phyloP scores from a whole-genome alignment of 108 stramenopile species.

The Chaetoceros tenuissimus region DNA sequence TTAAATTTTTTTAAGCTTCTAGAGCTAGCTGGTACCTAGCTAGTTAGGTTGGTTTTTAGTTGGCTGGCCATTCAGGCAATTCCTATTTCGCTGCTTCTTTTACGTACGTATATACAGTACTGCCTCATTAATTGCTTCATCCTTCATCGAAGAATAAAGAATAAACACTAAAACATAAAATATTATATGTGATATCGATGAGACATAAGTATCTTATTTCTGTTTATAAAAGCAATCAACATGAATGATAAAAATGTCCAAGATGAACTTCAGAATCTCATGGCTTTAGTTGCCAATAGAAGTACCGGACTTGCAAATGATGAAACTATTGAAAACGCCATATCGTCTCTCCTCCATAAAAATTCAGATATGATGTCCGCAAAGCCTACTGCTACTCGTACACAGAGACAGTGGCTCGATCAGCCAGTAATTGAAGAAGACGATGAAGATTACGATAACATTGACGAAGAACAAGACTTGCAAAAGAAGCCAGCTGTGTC shows the following conservation, averaged over 20 bases:
- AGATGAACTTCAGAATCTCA: neutral
- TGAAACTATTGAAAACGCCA: neutral
- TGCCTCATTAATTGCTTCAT: too few species aligned
- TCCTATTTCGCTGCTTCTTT: too few species aligned
- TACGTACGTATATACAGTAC: too few species aligned
- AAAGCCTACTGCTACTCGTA: neutral
- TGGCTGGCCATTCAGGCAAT: too few species aligned
- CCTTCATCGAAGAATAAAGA: too few species aligned
- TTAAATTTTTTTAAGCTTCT: too few species aligned
- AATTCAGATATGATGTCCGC: neutral
- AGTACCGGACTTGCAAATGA: neutral
- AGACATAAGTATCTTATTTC: too few species aligned
- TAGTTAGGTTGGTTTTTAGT: too few species aligned
- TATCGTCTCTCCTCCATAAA: neutral
- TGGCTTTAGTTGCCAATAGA: neutral
- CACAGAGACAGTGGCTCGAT: too few species aligned
- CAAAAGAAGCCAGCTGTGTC: neutral
- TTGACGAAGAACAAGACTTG: constrained; percentile 9
- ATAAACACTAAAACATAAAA: too few species aligned
- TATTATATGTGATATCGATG: too few species aligned
- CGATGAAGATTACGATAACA: constrained; percentile 27
- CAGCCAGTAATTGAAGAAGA: constrained; percentile 1
- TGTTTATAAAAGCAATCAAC: neutral
- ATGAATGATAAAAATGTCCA: neutral
- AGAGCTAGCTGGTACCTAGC: too few species aligned